A percentile compares a stretch with the other conserved stretches of the same genome.
These are phyloP conservation scores for Peniophora sp. DNA, from an alignment of 1,284 basidiomycete genomes.

Conservation along the genomic window DNA sequence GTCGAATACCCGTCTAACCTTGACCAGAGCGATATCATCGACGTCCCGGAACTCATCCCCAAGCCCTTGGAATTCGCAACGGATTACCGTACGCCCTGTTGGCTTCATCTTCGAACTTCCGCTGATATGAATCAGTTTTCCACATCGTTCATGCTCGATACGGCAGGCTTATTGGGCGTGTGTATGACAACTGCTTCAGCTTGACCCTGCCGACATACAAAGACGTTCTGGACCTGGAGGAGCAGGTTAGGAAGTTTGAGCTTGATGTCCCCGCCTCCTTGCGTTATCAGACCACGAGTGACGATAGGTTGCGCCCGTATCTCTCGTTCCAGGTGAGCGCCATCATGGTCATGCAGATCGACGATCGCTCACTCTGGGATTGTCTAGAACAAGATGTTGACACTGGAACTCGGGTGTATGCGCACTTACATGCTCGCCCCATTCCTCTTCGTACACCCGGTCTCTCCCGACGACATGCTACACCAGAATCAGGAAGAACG, in stretches of 20 bases:
- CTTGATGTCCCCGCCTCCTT: conserved; percentile 12
- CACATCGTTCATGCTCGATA: conserved; percentile 10
- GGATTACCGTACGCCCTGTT: conserved; percentile 11
- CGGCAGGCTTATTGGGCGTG: conserved; percentile 8
- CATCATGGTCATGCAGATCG: background rate
- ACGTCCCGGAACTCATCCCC: conserved; percentile 8
- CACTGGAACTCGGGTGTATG: conserved; percentile 5
- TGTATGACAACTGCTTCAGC: conserved; percentile 17
- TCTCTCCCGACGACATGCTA: conserved; percentile 4
- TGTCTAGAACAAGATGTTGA: conserved; percentile 11
- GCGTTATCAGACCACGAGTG: conserved; percentile 12
- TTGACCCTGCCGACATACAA: conserved; percentile 14
- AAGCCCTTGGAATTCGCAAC: conserved; percentile 13
- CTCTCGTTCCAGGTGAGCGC: conserved; percentile 13
- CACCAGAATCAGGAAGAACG: conserved; percentile 6
- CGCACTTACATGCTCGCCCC: conserved; percentile 10
- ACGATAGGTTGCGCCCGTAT: conserved; percentile 12
- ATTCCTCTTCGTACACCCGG: conserved; percentile 14
- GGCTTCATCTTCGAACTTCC: background rate
- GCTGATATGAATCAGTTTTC: conserved; percentile 9
- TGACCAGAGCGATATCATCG: conserved; percentile 11
- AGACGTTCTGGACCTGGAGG: conserved; percentile 13
- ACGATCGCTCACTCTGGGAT: background rate
- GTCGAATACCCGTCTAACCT: conserved; percentile 16
- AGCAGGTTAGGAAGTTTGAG: conserved; percentile 13